Conservation (phyloP, 306 rosid genomes). For the apple (Malus domestica) region DNA sequence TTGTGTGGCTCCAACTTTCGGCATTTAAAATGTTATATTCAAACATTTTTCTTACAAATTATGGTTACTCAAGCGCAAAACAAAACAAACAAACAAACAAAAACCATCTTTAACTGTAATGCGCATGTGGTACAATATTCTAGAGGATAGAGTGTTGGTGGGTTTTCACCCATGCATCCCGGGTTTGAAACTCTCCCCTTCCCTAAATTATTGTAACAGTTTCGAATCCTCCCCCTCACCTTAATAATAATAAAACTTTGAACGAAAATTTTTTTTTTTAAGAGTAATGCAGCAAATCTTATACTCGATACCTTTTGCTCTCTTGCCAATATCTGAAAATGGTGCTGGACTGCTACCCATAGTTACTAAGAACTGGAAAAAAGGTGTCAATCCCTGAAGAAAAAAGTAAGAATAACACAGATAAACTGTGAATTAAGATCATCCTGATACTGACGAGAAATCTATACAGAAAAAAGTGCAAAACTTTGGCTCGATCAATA, state of each 20-base stretch:
- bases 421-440: not conserved
- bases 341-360: conserved; percentile 84
- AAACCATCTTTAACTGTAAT: not conserved
- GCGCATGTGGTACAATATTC: too few relatives aligned
- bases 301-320: conserved; percentile 61
- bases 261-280: too few relatives aligned
- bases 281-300: not conserved
- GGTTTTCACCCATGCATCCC: too few relatives aligned
- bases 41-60: not conserved
- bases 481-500: not conserved
- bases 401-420: not conserved
- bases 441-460: not conserved
- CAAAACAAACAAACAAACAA: not conserved
- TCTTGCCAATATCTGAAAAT: conserved; percentile 82
- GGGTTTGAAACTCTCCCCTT: too few relatives aligned
- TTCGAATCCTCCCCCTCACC: too few relatives aligned
- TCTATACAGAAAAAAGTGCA: not conserved
- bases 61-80: not conserved
- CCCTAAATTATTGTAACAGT: too few relatives aligned
- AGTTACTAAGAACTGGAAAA: conserved; percentile 20
- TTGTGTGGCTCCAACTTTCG: not conserved
- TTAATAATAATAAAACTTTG: too few relatives aligned
- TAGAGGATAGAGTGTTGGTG: too few relatives aligned
- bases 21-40: not conserved
- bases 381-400: conserved; percentile 18